These are phyloP conservation scores for Pseudogymnoascus sp. DNA, from an alignment of 2,329 filamentous ascomycete species.

Conservation along the genomic window DNA sequence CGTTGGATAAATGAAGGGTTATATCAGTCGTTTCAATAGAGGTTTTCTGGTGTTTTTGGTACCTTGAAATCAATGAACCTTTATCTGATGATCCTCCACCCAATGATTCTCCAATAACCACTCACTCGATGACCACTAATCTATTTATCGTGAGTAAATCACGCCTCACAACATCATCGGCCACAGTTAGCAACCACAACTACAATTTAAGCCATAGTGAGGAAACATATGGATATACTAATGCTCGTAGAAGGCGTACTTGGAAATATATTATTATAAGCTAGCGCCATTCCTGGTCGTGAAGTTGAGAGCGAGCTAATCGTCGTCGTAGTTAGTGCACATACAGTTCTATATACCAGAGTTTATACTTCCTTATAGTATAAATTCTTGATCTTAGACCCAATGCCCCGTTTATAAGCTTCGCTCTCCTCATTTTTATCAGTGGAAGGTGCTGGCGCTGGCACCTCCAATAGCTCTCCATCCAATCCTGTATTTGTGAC, in stretches of 20 bases:
- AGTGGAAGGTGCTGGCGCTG: background rate
- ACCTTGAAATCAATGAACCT: background rate
- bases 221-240: too few species aligned
- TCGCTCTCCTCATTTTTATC: background rate
- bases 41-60: background rate
- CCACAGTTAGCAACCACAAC: too few species aligned
- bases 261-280: too few species aligned
- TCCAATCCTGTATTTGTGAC: constrained; percentile 23
- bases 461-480: constrained; percentile 17
- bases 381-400: background rate
- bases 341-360: background rate
- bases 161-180: too few species aligned
- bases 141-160: too few species aligned
- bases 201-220: too few species aligned
- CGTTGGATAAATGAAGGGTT: background rate
- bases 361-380: background rate
- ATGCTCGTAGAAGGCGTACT: too few species aligned
- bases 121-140: too few species aligned
- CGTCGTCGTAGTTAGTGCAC: background rate
- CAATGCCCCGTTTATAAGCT: background rate
- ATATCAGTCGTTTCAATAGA: background rate
- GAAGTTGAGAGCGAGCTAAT: background rate
- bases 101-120: too few species aligned
- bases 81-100: too few species aligned
- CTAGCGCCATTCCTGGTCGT: too few species aligned